phyloP scores from a whole-genome alignment of 2,329 filamentous ascomycete genomes.

The Colletotrichum simmondsii region DNA sequence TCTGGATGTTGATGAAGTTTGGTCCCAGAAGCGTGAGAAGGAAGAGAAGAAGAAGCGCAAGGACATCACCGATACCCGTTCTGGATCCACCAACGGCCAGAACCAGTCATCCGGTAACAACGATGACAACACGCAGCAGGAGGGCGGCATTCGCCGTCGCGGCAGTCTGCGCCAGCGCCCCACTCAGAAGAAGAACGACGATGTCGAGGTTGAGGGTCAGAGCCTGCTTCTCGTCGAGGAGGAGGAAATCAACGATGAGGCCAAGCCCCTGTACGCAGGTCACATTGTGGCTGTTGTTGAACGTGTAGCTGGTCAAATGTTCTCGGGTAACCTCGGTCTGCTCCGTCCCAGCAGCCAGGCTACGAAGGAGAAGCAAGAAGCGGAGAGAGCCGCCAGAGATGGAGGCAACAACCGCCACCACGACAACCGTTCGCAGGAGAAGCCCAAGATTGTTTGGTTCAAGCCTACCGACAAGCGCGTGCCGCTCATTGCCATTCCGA shows the following conservation, averaged over 20 bases:
- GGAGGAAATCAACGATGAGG: constrained; percentile 98
- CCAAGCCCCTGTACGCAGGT: constrained; percentile 96
- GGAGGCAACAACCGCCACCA: constrained; percentile 77
- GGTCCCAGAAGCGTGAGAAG: constrained; percentile 98
- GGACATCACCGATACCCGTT: constrained; percentile 93
- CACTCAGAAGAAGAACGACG: constrained; percentile 99
- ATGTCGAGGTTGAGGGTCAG: constrained; percentile 98
- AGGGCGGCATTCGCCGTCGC: constrained; percentile 89
- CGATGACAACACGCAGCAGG: constrained; percentile 72
- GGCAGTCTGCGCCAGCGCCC: constrained; percentile 96
- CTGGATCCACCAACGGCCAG: constrained; percentile 78
- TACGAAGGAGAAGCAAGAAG: constrained; percentile 99
- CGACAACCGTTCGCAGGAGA: constrained; percentile 88
- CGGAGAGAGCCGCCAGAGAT: constrained; percentile 91
- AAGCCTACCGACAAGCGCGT: constrained; percentile 99
- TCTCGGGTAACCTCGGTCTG: constrained; percentile 93
- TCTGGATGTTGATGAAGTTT: constrained; percentile 97
- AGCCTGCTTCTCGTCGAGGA: constrained; percentile 96
- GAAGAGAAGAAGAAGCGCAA: constrained; percentile 99
- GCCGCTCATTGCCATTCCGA: constrained; percentile 96
- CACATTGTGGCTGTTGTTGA: constrained; percentile 98
- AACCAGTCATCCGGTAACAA: constrained; percentile 71
- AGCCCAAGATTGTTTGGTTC: constrained; percentile 99
- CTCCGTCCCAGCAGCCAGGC: constrained; percentile 97
- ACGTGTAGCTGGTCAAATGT: constrained; percentile 98